Conservation (phyloP, 2,329 filamentous ascomycete species). For the Cytospora piceicola region DNA sequence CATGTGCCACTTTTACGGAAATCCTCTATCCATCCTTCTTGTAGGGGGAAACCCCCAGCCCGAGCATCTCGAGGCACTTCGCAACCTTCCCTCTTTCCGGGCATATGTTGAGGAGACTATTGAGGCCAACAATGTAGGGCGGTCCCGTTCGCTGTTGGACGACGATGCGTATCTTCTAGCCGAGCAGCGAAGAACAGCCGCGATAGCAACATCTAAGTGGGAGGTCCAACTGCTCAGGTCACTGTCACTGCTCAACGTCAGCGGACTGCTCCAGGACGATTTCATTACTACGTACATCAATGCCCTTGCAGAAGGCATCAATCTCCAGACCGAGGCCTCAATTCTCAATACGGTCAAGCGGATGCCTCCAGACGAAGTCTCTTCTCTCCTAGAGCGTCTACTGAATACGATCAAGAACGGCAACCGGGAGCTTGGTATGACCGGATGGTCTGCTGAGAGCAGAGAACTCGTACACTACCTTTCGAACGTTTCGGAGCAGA, state of each 20-base stretch:
- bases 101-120: conserved; percentile 54
- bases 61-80: conserved; percentile 68
- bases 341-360: conserved; percentile 64
- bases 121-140: conserved; percentile 45
- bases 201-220: conserved; percentile 35
- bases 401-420: conserved; percentile 43
- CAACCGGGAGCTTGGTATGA: conserved; percentile 44
- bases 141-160: conserved; percentile 60
- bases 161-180: conserved; percentile 60
- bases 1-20: conserved; percentile 86
- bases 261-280: conserved; percentile 42
- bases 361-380: conserved; percentile 56
- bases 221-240: conserved; percentile 51
- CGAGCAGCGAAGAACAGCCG: conserved; percentile 28
- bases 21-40: conserved; percentile 70
- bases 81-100: conserved; percentile 71
- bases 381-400: conserved; percentile 48
- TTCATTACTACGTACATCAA: conserved; percentile 65
- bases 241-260: conserved; percentile 51
- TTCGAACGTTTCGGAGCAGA: conserved; percentile 47
- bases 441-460: conserved; percentile 39
- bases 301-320: conserved; percentile 60
- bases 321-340: conserved; percentile 52
- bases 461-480: conserved; percentile 8
- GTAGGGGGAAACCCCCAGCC: conserved; percentile 49